A percentile compares a stretch with the other conserved stretches of the same genome.
Conservation (phyloP, 1,139 yeast species). For the Lodderomyces orthopsilosis region DNA sequence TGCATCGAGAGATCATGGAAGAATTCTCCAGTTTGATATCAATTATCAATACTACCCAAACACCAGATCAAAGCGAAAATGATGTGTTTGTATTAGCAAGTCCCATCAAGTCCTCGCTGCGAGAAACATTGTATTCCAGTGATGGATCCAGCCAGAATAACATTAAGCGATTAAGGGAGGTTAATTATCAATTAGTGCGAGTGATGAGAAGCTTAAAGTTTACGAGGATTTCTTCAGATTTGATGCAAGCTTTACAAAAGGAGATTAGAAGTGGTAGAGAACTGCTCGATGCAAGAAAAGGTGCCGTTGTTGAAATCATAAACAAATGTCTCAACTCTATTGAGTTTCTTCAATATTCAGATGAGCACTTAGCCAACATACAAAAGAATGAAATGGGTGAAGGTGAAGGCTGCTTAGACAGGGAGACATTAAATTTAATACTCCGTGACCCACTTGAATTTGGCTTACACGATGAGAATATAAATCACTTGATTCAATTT, state of each 20-base stretch:
- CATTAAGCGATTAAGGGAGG: slow-evolving; percentile 24
- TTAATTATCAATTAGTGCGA: slow-evolving; percentile 37
- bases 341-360: slow-evolving; percentile 27
- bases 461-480: slow-evolving; percentile 38
- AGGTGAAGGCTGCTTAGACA: slow-evolving; percentile 26
- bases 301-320: slow-evolving; percentile 24
- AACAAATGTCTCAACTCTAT: slow-evolving; percentile 28
- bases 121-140: neutral
- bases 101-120: slow-evolving; percentile 27
- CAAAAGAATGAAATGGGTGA: slow-evolving; percentile 21
- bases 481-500: slow-evolving; percentile 31
- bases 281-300: slow-evolving; percentile 26
- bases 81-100: slow-evolving; percentile 37
- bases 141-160: slow-evolving; percentile 7
- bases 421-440: slow-evolving; percentile 37
- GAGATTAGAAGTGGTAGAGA: slow-evolving; percentile 27
- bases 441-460: slow-evolving; percentile 38
- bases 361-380: slow-evolving; percentile 32
- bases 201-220: slow-evolving; percentile 35
- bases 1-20: slow-evolving; percentile 27
- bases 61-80: slow-evolving; percentile 11
- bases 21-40: slow-evolving; percentile 28
- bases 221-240: slow-evolving; percentile 36
- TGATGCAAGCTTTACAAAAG: slow-evolving; percentile 21
- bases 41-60: slow-evolving; percentile 14